These are phyloP conservation scores for Bauhinia variegata DNA, from an alignment of 306 rosid species.

Conservation along the genomic window DNA sequence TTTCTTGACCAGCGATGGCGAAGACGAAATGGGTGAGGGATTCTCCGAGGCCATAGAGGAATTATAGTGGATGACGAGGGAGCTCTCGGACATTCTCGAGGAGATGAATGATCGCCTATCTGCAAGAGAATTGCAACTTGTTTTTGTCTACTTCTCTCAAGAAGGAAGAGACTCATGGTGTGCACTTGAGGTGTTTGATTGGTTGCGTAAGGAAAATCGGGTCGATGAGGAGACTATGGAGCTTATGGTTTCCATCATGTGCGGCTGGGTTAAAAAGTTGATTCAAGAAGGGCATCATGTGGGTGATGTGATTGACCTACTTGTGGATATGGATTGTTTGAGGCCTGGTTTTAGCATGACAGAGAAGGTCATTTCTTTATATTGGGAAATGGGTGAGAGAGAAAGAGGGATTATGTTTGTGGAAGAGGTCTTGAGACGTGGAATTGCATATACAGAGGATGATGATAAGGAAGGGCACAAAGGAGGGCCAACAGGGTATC, in stretches of 20 bases:
- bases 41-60: conserved; percentile 93
- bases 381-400: conserved; percentile 94
- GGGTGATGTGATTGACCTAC: conserved; percentile 85
- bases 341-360: conserved; percentile 89
- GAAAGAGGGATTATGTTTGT: conserved; percentile 67
- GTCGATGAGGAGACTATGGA: conserved; percentile 98
- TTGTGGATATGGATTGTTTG: conserved; percentile 93
- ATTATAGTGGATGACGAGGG: conserved; percentile 87
- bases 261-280: conserved; percentile 88
- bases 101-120: conserved; percentile 95
- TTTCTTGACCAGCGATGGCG: conserved; percentile 81
- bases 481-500: conserved; percentile 96
- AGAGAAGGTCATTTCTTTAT: conserved; percentile 91
- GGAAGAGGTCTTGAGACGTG: conserved; percentile 76
- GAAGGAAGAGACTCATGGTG: conserved; percentile 99
- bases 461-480: conserved; percentile 63
- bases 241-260: conserved; percentile 93
- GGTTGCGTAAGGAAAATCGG: conserved; percentile 89
- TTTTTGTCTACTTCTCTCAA: conserved; percentile 86
- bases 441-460: conserved; percentile 53
- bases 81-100: conserved; percentile 91
- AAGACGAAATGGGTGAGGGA: conserved; percentile 90
- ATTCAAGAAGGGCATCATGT: conserved; percentile 65
- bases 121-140: conserved; percentile 85
- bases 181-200: conserved; percentile 96